Percentiles rank a stretch among this genome's conserved stretches.
phyloP scores from a whole-genome alignment of 2,329 filamentous ascomycete genomes.

The Aspergillus glaucus region DNA sequence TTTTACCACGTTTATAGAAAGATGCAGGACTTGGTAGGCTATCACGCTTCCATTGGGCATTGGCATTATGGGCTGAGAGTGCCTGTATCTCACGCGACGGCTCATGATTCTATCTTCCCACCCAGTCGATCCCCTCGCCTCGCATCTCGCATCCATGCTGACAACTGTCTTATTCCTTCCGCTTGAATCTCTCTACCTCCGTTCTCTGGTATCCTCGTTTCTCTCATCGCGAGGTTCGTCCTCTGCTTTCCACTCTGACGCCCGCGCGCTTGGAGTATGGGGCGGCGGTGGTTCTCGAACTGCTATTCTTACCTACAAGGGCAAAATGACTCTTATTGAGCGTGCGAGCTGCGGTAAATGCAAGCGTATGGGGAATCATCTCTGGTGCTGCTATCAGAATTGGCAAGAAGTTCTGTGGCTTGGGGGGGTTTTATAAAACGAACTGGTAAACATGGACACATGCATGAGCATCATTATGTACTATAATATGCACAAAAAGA shows the following conservation, averaged over 20 bases:
- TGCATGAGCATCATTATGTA: neutral
- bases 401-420: constrained; percentile 35
- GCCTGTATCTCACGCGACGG: too few relatives aligned
- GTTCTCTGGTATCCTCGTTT: constrained; percentile 33
- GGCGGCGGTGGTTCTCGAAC: constrained; percentile 26
- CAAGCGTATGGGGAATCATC: constrained; percentile 32
- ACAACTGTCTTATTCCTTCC: constrained; percentile 34
- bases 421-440: constrained; percentile 27
- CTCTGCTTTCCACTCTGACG: constrained; percentile 18
- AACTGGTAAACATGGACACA: neutral
- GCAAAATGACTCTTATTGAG: constrained; percentile 33
- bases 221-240: constrained; percentile 23
- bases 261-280: constrained; percentile 28
- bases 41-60: too few relatives aligned
- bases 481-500: constrained; percentile 4
- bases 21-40: too few relatives aligned
- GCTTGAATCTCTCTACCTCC: constrained; percentile 35
- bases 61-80: too few relatives aligned
- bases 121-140: constrained; percentile 37
- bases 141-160: constrained; percentile 33
- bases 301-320: constrained; percentile 29
- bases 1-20: too few relatives aligned
- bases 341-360: constrained; percentile 31
- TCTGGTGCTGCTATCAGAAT: constrained; percentile 33
- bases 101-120: constrained; percentile 32